Percentiles rank a stretch among this genome's conserved stretches.
These are phyloP conservation scores for Saxophila tyrrhenica DNA, from an alignment of 495 filamentous ascomycete genomes.

Conservation along the genomic window DNA sequence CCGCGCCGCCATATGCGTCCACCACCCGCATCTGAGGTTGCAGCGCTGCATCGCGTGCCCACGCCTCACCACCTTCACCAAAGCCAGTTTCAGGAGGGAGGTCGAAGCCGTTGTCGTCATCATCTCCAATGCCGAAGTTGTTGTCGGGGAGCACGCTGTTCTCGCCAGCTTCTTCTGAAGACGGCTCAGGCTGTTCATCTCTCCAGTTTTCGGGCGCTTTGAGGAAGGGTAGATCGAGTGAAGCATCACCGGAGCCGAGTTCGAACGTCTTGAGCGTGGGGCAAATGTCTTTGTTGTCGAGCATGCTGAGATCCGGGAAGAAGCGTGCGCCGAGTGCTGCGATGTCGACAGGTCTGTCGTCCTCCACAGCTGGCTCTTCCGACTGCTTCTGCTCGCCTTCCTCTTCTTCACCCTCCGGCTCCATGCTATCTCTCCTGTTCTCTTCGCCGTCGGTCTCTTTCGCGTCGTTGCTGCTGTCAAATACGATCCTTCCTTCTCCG, in stretches of 20 bases:
- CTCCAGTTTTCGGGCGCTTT: constrained; percentile 80
- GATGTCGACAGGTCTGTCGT: constrained; percentile 67
- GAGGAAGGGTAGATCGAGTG: constrained; percentile 81
- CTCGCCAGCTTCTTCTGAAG: constrained; percentile 35
- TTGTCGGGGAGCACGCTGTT: constrained; percentile 74
- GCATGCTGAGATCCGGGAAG: constrained; percentile 66
- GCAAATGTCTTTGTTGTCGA: constrained; percentile 86
- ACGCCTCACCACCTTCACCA: constrained; percentile 64
- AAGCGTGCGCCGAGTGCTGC: constrained; percentile 60
- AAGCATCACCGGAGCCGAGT: constrained; percentile 71
- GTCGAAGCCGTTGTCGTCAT: constrained; percentile 62
- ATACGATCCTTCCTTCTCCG: constrained; percentile 81
- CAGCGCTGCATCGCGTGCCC: constrained; percentile 56
- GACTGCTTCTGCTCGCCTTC: constrained; percentile 29
- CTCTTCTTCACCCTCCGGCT: constrained; percentile 25
- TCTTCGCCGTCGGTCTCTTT: constrained; percentile 44
- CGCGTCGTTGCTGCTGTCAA: constrained; percentile 92
- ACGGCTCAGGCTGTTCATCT: constrained; percentile 36
- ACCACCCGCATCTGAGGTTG: constrained; percentile 52
- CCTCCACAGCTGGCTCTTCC: constrained; percentile 36
- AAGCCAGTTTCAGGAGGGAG: constrained; percentile 54
- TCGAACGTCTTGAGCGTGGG: constrained; percentile 89
- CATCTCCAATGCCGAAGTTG: constrained; percentile 55
- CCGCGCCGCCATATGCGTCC: constrained; percentile 36
- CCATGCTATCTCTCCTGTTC: constrained; percentile 17